Percentiles rank a stretch among this genome's conserved stretches.
These are phyloP conservation scores for Sphagnum contortum DNA, from an alignment of 225 moss, liverwort and hornwort genomes.

Conservation along the genomic window DNA sequence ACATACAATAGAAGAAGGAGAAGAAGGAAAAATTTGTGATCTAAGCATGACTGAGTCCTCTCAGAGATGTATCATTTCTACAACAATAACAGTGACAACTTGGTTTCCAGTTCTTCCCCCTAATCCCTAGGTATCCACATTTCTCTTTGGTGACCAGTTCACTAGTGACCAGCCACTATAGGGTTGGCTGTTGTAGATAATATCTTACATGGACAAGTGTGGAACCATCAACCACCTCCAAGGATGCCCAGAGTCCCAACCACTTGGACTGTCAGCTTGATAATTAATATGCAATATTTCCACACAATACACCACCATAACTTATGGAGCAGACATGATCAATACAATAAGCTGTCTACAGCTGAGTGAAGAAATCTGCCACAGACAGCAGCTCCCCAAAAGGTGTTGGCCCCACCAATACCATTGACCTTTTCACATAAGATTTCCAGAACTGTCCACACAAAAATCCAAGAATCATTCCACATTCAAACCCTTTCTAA, in stretches of 20 bases:
- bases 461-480: slow-evolving; percentile 4
- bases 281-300: too few relatives aligned
- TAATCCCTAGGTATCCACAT: slow-evolving; percentile 1
- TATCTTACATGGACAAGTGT: too few relatives aligned
- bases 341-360: not conserved
- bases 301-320: too few relatives aligned
- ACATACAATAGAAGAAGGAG: not conserved
- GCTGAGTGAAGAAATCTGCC: slow-evolving; percentile 15
- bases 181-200: too few relatives aligned
- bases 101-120: too few relatives aligned
- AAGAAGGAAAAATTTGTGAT: not conserved
- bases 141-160: not conserved
- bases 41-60: not conserved
- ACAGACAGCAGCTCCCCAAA: slow-evolving; percentile 85
- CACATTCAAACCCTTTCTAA: not conserved
- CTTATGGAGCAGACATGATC: too few relatives aligned
- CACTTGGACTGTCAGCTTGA: too few relatives aligned
- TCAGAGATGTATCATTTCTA: not conserved
- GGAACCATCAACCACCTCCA: not conserved
- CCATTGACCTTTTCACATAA: slow-evolving; percentile 71
- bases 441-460: slow-evolving; percentile 68
- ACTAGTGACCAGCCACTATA: not conserved
- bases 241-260: not conserved
- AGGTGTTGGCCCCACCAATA: slow-evolving; percentile 78
- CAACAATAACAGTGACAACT: too few relatives aligned